Conservation (phyloP, 148 eudicot genomes). For the Diospyros lotus region DNA sequence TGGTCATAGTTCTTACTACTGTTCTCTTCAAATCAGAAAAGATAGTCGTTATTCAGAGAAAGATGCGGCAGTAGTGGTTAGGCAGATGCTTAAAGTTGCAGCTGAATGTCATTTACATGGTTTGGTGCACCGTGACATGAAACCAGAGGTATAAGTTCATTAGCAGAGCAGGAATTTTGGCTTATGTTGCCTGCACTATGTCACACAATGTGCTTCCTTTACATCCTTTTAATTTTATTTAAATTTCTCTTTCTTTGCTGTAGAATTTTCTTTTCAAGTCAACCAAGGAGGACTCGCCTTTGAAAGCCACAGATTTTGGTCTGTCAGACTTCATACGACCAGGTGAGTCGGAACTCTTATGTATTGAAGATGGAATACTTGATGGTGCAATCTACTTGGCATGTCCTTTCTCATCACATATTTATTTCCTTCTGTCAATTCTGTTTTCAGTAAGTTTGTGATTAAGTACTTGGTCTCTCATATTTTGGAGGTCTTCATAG, state of each 20-base stretch:
- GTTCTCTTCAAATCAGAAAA: conserved; percentile 50
- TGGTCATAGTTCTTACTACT: conserved; percentile 9
- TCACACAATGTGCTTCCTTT: conserved; percentile 15
- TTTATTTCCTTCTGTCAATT: neutral
- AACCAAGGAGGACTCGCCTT: conserved; percentile 58
- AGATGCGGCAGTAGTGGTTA: conserved; percentile 87
- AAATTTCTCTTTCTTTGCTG: conserved; percentile 12
- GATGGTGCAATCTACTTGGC: neutral
- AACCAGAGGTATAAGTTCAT: conserved; percentile 70
- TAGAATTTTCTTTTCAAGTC: conserved; percentile 95
- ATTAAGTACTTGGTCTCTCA: neutral
- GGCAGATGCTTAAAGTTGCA: conserved; percentile 98
- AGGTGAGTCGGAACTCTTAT: conserved; percentile 40
- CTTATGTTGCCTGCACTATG: neutral
- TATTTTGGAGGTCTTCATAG: neutral
- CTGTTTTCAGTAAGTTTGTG: neutral
- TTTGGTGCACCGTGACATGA: conserved; percentile 97
- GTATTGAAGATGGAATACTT: neutral
- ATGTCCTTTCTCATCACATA: neutral
- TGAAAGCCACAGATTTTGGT: conserved; percentile 97
- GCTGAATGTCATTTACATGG: conserved; percentile 98
- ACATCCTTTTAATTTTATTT: conserved; percentile 4
- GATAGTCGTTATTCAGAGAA: conserved; percentile 90
- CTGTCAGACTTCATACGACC: conserved; percentile 91
- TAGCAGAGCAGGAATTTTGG: neutral